These are phyloP conservation scores for Phanerochaete carnosa DNA, from an alignment of 768 basidiomycete species.

Conservation along the genomic window DNA sequence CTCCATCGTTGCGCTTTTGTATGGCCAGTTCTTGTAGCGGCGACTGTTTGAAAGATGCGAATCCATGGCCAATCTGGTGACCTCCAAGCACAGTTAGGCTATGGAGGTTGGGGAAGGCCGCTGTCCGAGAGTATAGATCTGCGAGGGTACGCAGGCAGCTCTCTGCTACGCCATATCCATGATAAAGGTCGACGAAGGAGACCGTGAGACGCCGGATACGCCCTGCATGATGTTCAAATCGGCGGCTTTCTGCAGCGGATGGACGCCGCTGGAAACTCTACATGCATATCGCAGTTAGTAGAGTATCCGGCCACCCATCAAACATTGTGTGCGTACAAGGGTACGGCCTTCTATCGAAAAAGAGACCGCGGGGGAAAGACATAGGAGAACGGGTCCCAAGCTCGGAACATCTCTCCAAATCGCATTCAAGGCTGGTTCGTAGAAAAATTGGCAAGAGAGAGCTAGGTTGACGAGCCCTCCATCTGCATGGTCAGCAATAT, in stretches of 20 bases:
- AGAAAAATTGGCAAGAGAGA: conserved; percentile 64
- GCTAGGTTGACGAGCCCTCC: conserved; percentile 24
- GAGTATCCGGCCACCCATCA: too few species aligned
- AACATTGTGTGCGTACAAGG: background rate
- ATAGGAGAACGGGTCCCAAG: conserved; percentile 39
- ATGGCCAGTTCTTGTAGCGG: background rate
- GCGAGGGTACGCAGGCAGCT: background rate
- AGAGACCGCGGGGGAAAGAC: background rate
- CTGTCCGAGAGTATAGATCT: background rate
- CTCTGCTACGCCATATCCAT: background rate
- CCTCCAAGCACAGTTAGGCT: background rate
- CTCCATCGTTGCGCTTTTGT: background rate
- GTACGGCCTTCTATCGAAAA: too few species aligned
- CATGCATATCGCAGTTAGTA: too few species aligned
- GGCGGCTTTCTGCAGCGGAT: background rate
- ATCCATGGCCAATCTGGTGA: background rate
- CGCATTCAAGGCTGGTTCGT: conserved; percentile 57
- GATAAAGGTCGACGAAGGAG: background rate
- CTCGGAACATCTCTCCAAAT: conserved; percentile 75
- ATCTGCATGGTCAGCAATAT: background rate
- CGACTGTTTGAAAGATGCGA: background rate
- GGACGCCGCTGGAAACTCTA: background rate
- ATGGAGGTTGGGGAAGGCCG: background rate
- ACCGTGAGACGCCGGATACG: background rate
- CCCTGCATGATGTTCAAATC: background rate